A percentile compares a stretch with the other conserved stretches of the same genome.
Evolutionary conservation across 306 rosid genomes (phyloP).

Genomic region (Mimosa pudica): DNA sequence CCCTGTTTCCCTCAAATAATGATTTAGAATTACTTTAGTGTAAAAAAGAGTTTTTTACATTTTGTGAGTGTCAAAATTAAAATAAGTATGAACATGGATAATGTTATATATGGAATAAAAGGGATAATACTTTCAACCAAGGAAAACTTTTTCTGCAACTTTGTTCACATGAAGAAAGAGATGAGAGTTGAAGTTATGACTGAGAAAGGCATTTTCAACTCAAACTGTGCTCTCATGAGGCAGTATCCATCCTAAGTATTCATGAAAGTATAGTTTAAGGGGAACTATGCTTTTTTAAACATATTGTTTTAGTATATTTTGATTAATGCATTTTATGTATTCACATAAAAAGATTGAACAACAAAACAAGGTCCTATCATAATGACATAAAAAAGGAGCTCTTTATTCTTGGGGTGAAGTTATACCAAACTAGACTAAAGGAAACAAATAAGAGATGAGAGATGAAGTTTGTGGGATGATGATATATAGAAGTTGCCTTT

Average conservation of each 20-base stretch:
- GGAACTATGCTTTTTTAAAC: not conserved
- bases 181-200: not conserved
- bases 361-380: not conserved
- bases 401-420: not conserved
- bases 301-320: no score
- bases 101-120: not conserved
- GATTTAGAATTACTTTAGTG: not conserved
- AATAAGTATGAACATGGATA: not conserved
- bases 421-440: not conserved
- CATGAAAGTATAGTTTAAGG: not conserved
- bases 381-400: not conserved
- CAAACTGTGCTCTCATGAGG: not conserved
- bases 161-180: not conserved
- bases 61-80: not conserved
- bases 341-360: not conserved
- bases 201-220: no score
- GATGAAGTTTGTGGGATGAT: conserved; percentile 32
- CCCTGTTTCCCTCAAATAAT: not conserved
- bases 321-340: not conserved
- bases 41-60: not conserved
- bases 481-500: conserved; percentile 20
- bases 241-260: not conserved
- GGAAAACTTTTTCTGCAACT: not conserved
- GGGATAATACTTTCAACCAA: not conserved
- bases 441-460: conserved; percentile 12